Conservation (phyloP, 495 filamentous ascomycete species). For the Articulospora tetracladia region DNA sequence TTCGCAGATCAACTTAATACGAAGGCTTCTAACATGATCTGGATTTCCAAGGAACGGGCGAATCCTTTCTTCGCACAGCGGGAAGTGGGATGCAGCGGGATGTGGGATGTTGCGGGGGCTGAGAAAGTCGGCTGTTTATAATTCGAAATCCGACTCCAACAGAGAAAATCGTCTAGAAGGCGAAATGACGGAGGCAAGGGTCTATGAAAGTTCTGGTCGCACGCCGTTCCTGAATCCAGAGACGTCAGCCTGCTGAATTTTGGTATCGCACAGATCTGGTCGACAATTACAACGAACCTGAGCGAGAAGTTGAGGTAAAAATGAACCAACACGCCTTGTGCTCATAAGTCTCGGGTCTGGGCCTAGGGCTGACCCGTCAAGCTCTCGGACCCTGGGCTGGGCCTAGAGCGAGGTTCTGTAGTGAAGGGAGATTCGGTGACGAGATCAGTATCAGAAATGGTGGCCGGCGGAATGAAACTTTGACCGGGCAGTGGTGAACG, state of each 20-base stretch:
- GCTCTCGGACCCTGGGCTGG: background rate
- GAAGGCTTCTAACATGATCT: background rate
- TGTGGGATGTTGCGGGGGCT: background rate
- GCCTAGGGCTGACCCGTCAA: no score
- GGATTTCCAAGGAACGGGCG: background rate
- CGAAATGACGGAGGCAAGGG: conserved; percentile 3
- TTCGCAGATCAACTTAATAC: background rate
- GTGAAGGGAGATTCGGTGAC: no score
- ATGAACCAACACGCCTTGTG: background rate
- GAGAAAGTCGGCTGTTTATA: background rate
- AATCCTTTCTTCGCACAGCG: background rate
- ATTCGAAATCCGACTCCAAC: no score
- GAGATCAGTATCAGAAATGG: no score
- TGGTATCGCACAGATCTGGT: background rate
- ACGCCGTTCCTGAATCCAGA: background rate
- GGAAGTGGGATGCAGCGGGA: background rate
- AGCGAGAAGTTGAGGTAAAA: background rate
- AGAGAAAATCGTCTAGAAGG: background rate
- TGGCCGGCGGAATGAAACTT: no score
- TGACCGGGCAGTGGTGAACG: no score
- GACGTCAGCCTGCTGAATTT: background rate
- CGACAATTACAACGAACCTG: background rate
- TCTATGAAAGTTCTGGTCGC: background rate
- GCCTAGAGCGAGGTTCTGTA: no score
- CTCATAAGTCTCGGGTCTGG: no score